Evolutionary conservation across 306 rosid species (phyloP).

Genomic region (Calophaca sinica): DNA sequence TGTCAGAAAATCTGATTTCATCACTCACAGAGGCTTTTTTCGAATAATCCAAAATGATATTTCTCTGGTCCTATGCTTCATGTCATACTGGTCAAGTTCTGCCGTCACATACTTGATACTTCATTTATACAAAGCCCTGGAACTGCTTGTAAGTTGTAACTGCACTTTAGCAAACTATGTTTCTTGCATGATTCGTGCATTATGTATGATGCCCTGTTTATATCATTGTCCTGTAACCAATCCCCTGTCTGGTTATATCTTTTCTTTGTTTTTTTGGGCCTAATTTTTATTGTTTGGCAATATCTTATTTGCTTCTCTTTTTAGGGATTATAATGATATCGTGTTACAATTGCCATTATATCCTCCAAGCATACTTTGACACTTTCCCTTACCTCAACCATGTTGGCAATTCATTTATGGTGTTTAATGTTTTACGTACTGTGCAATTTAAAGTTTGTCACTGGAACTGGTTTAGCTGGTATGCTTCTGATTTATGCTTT

Average conservation of each 20-base stretch:
- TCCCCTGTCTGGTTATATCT: background rate
- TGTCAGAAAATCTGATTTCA: background rate
- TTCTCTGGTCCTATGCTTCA: slow-evolving; percentile 1
- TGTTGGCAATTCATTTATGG: slow-evolving; percentile 26
- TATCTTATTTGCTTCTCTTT: slow-evolving; percentile 30
- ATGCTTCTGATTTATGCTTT: slow-evolving; percentile 48
- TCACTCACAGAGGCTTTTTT: background rate
- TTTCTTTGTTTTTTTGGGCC: slow-evolving; percentile 2
- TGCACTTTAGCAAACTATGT: slow-evolving; percentile 23
- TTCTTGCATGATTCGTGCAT: slow-evolving; percentile 21
- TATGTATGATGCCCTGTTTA: background rate
- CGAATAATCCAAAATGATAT: background rate
- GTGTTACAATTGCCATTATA: slow-evolving; percentile 5
- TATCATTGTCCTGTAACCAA: background rate
- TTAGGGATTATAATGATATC: background rate
- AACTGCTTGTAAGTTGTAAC: slow-evolving; percentile 17
- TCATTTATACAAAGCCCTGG: slow-evolving; percentile 20
- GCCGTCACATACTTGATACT: background rate
- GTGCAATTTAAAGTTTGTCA: slow-evolving; percentile 22
- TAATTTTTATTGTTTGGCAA: slow-evolving; percentile 18
- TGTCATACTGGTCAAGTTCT: background rate
- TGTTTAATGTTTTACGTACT: slow-evolving; percentile 7
- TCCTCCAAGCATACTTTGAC: slow-evolving; percentile 8
- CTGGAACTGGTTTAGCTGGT: slow-evolving; percentile 15
- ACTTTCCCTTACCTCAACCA: slow-evolving; percentile 13